Percentiles rank a stretch among this genome's conserved stretches.
These are phyloP conservation scores for Metschnikowia reukaufii DNA, from an alignment of 805 yeast species.

Conservation along the genomic window DNA sequence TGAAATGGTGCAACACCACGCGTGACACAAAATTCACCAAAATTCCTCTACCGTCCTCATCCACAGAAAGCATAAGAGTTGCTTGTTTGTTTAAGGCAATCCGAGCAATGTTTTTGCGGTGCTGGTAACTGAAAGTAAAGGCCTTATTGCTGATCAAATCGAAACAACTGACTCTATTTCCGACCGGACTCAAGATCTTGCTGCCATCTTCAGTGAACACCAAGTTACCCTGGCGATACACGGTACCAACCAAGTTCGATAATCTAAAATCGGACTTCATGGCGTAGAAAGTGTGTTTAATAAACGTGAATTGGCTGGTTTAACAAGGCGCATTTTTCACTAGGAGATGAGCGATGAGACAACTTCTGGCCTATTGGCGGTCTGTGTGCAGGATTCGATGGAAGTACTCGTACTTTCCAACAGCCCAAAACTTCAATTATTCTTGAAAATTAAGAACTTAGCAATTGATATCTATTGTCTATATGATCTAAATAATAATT, in stretches of 20 bases:
- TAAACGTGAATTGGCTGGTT: neutral
- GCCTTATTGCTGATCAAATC: slow-evolving; percentile 82
- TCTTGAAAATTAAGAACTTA: too few species aligned
- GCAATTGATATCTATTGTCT: too few species aligned
- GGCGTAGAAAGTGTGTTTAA: neutral
- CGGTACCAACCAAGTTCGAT: slow-evolving; percentile 89
- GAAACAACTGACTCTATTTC: slow-evolving; percentile 86
- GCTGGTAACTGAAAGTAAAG: slow-evolving; percentile 89
- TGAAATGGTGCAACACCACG: slow-evolving; percentile 89
- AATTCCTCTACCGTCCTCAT: slow-evolving; percentile 90
- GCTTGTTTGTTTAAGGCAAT: slow-evolving; percentile 83
- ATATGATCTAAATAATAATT: too few species aligned
- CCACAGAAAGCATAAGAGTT: slow-evolving; percentile 77
- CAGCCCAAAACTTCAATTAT: too few species aligned
- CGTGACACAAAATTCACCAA: slow-evolving; percentile 81
- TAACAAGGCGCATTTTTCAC: slow-evolving; percentile 13
- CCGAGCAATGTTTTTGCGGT: slow-evolving; percentile 75
- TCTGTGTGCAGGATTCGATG: slow-evolving; percentile 1
- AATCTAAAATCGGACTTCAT: slow-evolving; percentile 91
- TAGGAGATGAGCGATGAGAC: slow-evolving; percentile 20
- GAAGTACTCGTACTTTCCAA: neutral
- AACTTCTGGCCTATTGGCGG: neutral
- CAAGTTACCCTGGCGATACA: slow-evolving; percentile 89
- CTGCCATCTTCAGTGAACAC: slow-evolving; percentile 86
- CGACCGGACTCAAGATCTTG: slow-evolving; percentile 84